phyloP scores from a whole-genome alignment of 2,329 filamentous ascomycete species.

The Ophiostoma tasmaniense region DNA sequence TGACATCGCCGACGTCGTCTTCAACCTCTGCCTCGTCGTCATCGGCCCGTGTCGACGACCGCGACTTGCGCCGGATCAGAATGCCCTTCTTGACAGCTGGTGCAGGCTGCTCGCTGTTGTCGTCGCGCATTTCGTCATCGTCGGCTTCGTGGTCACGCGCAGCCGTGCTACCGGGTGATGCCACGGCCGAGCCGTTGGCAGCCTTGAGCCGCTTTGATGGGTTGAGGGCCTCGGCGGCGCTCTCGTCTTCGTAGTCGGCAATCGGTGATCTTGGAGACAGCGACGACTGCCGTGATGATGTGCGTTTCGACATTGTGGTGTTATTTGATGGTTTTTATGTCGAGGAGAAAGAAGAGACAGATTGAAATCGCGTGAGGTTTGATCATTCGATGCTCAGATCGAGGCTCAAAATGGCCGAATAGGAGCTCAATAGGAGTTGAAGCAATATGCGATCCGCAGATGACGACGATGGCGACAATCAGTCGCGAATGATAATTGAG shows the following conservation, averaged over 20 bases:
- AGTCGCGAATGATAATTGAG: background rate
- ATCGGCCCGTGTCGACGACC: constrained; percentile 2
- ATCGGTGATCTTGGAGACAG: constrained; percentile 40
- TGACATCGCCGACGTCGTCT: constrained; percentile 10
- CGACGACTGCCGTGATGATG: constrained; percentile 36
- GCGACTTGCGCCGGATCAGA: constrained; percentile 10
- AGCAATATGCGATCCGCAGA: background rate
- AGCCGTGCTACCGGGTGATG: constrained; percentile 33
- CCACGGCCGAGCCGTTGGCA: constrained; percentile 37
- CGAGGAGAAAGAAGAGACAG: background rate
- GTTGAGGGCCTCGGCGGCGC: constrained; percentile 31
- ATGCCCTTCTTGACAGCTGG: background rate
- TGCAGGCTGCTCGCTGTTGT: background rate
- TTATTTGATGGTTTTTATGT: background rate
- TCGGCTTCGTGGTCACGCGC: constrained; percentile 12
- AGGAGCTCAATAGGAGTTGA: background rate
- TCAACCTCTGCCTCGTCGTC: background rate
- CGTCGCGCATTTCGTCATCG: constrained; percentile 13
- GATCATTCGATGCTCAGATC: background rate
- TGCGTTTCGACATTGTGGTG: constrained; percentile 19
- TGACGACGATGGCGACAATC: background rate
- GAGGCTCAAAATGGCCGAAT: background rate
- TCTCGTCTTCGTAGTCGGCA: constrained; percentile 40
- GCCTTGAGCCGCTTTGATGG: constrained; percentile 42
- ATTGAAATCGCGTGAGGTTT: background rate